Evolutionary conservation across 176 grass and related monocot genomes (phyloP).

Genomic region (Alopecurus myosuroides): DNA sequence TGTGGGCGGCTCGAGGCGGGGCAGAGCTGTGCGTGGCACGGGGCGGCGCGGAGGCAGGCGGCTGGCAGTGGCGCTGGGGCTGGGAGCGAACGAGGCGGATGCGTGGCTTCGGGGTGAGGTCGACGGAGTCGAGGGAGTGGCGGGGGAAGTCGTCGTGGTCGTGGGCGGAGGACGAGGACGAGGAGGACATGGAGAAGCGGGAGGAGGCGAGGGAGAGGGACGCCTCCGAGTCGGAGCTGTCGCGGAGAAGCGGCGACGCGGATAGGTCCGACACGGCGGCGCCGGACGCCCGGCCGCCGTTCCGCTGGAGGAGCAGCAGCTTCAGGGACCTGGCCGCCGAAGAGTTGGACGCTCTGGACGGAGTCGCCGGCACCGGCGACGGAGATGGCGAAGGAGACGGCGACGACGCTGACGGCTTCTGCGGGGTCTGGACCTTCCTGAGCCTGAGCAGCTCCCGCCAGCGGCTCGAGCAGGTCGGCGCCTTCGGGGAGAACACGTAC

Average conservation of each 20-base stretch:
- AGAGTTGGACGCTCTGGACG: conserved; percentile 17
- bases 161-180: conserved; percentile 56
- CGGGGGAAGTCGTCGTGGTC: conserved; percentile 64
- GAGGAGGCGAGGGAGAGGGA: conserved; percentile 54
- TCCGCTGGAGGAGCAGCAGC: conserved; percentile 64
- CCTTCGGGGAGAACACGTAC: conserved; percentile 88
- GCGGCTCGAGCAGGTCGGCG: conserved; percentile 72
- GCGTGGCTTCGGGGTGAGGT: conserved; percentile 32
- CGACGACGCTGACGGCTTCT: conserved; percentile 6
- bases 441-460: conserved; percentile 83
- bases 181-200: conserved; percentile 70
- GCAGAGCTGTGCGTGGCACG: background rate
- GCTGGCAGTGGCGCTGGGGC: background rate
- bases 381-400: background rate
- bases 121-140: conserved; percentile 64
- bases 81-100: conserved; percentile 51
- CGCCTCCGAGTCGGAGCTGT: conserved; percentile 61
- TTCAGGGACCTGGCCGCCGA: conserved; percentile 48
- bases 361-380: background rate
- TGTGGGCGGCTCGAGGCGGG: background rate
- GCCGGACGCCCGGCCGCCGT: conserved; percentile 22
- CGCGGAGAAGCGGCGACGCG: conserved; percentile 42
- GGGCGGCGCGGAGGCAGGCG: background rate
- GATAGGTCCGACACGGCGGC: conserved; percentile 31
- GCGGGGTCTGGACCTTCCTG: conserved; percentile 48